Evolutionary conservation across 257 asterid species (phyloP), one percentile per base, ranked within the genome.

Genomic region (Ajuga chamaepitys): DNA sequence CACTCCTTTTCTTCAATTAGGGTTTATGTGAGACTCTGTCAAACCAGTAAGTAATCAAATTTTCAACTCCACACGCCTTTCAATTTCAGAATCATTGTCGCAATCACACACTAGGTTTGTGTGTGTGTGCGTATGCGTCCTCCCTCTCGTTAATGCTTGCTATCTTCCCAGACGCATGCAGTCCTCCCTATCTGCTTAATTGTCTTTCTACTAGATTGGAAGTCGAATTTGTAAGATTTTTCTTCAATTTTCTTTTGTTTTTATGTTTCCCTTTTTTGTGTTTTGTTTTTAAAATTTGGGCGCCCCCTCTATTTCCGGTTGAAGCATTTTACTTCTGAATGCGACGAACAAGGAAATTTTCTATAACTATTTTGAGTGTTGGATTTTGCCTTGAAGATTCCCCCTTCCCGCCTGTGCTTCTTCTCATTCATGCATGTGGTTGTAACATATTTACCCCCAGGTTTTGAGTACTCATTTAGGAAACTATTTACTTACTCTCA

Each of bases 21-120:
- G 82, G 82, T 72, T 77, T 65, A 50, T 32, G 11, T 58, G 68
- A 51, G 61, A 41, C 12, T 38, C 68, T 9, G 34, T 51, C 70
- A 35, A 26, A 17, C 30, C 12, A 56, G 18, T 8, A 56, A 55
- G 37, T 48, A 35, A 9, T 28, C 51, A 20, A 41, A 35, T 38
- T 70, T 70, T 26, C 62, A 48, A 48, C 34, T 50, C 0, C 56
- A 13, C 74, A 16, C 66, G 35, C 58, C 30, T 45, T 45, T 62
- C 67, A 53, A 38, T 72, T 55, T 68, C 65, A 37, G 61, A 62
- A 30, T 57, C 69, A 47, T 34, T 26, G 64, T 42, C 67, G 37
- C 14, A 30, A 54, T 63, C 69, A 54, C 62, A 22, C 58, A 4
- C 41, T 64, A 68, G 75, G 79, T 74, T 47, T 7, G 68, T 70